Base-by-base conservation (phyloP, 257 asterid genomes). In the Pogostemon cablin region DNA sequence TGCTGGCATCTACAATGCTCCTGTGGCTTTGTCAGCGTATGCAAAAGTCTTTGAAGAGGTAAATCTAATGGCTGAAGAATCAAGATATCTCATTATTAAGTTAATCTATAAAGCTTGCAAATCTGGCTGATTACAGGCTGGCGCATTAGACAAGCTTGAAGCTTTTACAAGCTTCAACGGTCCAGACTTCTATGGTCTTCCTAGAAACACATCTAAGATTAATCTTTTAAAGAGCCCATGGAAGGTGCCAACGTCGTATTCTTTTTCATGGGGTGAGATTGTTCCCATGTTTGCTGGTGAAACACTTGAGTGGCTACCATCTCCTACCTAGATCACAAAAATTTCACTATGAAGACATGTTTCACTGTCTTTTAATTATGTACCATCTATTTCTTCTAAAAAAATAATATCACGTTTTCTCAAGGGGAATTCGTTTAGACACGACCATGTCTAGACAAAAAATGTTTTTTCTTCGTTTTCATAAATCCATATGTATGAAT, bases 1-100 rank as follows among this genome's bases (percentile, higher is more conserved):
- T 82, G 98, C 97, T 71, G 97, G 98, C 67, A 82, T 93, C 66
- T 93, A 83, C 83, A 93, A 89, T 66, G 82, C 99, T 6, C 95
- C 99, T 2, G 96, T 93, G 55, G 99, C 99, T 74, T 80, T 93
- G 74, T 87, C 99, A 17, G 86, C 81, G 17, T 93, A 93, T 65
- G 95, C 99, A 2, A 93, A 93, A 80, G 91, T 93, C 52, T 93
- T 93, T 73, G 96, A 90, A 75, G 93, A 89, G 97, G 96, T 86
- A 86, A 72, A 40, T 78, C 56, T 56, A 10, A 55, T 25, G 4
- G 11, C 10, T 54, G 60, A 25, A 55, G 7, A 17, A 17, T 56
- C 39, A 20, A 17, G 11, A 8, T 17, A 43, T 25, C 5, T 56
- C 3, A 25, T 56, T 47, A 1, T 8, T 47, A 40, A 47, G 61